phyloP scores from a whole-genome alignment of 2,329 filamentous ascomycete species.

The Trichoderma endophyticum region DNA sequence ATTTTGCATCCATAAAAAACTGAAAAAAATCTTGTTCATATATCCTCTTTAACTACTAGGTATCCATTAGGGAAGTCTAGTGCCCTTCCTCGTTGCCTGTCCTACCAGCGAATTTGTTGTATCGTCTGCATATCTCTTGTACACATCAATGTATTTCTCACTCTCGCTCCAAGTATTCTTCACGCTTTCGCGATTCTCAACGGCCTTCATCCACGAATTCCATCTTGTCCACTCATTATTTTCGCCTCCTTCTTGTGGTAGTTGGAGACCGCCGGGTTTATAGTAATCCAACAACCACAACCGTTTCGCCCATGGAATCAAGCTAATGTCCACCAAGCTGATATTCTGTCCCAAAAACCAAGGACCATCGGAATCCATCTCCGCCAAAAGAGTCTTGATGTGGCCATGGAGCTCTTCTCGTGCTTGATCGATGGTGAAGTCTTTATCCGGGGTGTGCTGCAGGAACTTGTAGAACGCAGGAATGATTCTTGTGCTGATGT shows the following conservation, averaged over 20 bases:
- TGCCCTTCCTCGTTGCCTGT: constrained; percentile 61
- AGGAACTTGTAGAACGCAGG: constrained; percentile 65
- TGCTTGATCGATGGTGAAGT: constrained; percentile 49
- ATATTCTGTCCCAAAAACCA: constrained; percentile 65
- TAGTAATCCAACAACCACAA: constrained; percentile 74
- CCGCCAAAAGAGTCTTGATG: constrained; percentile 57
- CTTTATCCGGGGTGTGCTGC: constrained; percentile 52
- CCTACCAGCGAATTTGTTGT: constrained; percentile 59
- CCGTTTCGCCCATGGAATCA: constrained; percentile 71
- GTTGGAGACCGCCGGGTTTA: constrained; percentile 54
- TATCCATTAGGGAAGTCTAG: constrained; percentile 41
- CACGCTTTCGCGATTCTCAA: constrained; percentile 60
- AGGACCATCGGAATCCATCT: constrained; percentile 57
- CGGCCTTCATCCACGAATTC: constrained; percentile 60
- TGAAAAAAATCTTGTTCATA: neutral
- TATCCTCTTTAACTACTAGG: neutral
- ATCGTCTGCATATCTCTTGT: constrained; percentile 65
- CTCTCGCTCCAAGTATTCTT: constrained; percentile 65
- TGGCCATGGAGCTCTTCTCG: constrained; percentile 56
- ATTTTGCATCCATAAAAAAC: neutral
- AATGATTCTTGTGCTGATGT: constrained; percentile 63
- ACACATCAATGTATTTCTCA: constrained; percentile 65
- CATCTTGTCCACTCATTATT: constrained; percentile 59
- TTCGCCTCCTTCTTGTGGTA: constrained; percentile 52
- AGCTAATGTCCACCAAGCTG: constrained; percentile 65